Base-by-base conservation (phyloP, 257 asterid species). In the Nicotiana sylvestris region DNA sequence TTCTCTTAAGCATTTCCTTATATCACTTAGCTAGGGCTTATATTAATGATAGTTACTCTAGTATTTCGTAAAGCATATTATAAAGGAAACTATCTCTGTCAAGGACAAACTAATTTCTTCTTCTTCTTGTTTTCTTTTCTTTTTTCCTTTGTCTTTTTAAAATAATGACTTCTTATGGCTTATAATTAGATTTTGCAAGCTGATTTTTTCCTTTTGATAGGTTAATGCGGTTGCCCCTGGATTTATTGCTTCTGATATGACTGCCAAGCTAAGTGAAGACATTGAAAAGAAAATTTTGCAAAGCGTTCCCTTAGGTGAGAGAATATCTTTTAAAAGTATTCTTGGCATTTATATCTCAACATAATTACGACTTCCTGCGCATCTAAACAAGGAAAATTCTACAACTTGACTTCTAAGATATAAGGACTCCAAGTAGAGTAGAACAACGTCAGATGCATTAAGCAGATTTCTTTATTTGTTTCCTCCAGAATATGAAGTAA, bases 191-290 rank as follows among this genome's bases (percentile, higher is more conserved):
- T 60, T n/a, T n/a, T n/a, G 61, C n/a, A 65, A 35, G 37, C 68
- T 18, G 51, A 80, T 53, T 33, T 60, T 53, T 80, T 67, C 10
- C 51, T 81, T 53, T 84, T 69, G 69, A 46, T 89, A 96, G 99
- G 98, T 93, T 65, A 96, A 94, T 90, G 98, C 99, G n/a, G 89
- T 96, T 81, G 99, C 99, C 83, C 99, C 98, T 55, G 99, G 99
- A 74, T 96, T 96, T 87, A 93, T 94, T 85, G 95, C 96, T 13
- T 94, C 98, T 76, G 98, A 93, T 83, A 93, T 96, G 98, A 93
- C 99, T 81, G 86, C 98, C 83, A 89, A 92, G 90, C 98, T 94
- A 78, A 92, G 92, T 77, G 85, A 56, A 12, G 98, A 94, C 80
- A 90, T 93, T 65, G 98, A 93, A 91, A 93, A 93, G 84, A 93